Percentiles rank a stretch among this genome's conserved stretches.
Evolutionary conservation across 805 yeast species (phyloP).

Genomic region (Clavispora fructus): DNA sequence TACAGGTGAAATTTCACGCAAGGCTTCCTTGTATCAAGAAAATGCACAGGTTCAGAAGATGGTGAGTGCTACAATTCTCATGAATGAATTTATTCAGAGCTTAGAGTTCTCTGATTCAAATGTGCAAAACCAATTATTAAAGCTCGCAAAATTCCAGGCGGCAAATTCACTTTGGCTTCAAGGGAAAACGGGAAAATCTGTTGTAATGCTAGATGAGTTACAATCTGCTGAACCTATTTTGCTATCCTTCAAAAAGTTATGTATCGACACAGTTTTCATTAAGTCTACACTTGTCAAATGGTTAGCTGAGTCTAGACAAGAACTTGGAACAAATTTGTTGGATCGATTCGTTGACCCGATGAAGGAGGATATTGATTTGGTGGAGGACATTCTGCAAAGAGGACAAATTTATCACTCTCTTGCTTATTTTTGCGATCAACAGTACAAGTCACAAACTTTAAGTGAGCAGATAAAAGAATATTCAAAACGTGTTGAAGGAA

Average conservation of each 20-base stretch:
- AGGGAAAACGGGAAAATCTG: slow-evolving; percentile 52
- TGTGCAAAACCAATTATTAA: slow-evolving; percentile 7
- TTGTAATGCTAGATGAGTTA: slow-evolving; percentile 42
- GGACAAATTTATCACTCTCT: slow-evolving; percentile 52
- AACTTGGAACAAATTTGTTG: slow-evolving; percentile 55
- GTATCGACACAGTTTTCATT: slow-evolving; percentile 20
- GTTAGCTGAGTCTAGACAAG: slow-evolving; percentile 68
- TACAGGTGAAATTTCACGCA: slow-evolving; percentile 33
- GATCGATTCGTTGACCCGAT: slow-evolving; percentile 49
- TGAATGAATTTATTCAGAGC: slow-evolving; percentile 32
- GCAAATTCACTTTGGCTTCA: slow-evolving; percentile 66
- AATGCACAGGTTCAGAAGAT: slow-evolving; percentile 42
- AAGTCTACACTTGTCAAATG: slow-evolving; percentile 54
- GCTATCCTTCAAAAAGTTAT: slow-evolving; percentile 14
- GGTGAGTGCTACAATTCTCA: slow-evolving; percentile 42
- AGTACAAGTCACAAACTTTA: slow-evolving; percentile 42
- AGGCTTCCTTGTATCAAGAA: slow-evolving; percentile 22
- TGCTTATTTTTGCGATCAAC: slow-evolving; percentile 72
- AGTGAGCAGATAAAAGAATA: slow-evolving; percentile 41
- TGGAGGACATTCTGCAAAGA: slow-evolving; percentile 17
- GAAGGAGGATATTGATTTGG: slow-evolving; percentile 13
- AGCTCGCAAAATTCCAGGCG: slow-evolving; percentile 28
- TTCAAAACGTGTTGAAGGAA: slow-evolving; percentile 35
- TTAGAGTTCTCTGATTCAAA: slow-evolving; percentile 2
- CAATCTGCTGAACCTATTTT: slow-evolving; percentile 7